Evolutionary conservation across 2,329 filamentous ascomycete species (phyloP).

Genomic region (Neocucurbitaria cava): DNA sequence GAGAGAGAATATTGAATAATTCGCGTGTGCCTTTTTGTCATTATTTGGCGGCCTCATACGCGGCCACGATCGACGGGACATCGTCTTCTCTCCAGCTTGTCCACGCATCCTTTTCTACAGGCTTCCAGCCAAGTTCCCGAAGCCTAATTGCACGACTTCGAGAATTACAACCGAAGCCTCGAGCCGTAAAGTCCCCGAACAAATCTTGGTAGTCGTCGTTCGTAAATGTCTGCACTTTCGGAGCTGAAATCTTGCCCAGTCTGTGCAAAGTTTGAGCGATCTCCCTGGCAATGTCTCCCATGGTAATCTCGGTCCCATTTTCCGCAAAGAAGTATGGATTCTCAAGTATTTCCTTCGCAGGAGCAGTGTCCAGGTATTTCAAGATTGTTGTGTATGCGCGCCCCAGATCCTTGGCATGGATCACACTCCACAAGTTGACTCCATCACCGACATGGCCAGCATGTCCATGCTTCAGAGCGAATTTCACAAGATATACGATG

Average conservation of each 20-base stretch:
- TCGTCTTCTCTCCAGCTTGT: conserved; percentile 54
- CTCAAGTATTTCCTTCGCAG: conserved; percentile 37
- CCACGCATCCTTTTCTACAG: conserved; percentile 39
- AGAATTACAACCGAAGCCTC: conserved; percentile 53
- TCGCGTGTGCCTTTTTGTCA: no score
- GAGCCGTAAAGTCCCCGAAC: conserved; percentile 45
- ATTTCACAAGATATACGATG: conserved; percentile 55
- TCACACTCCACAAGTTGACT: conserved; percentile 48
- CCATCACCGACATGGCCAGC: conserved; percentile 55
- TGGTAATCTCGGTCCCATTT: conserved; percentile 53
- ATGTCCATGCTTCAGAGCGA: conserved; percentile 57
- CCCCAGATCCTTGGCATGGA: conserved; percentile 59
- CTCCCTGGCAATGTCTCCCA: conserved; percentile 49
- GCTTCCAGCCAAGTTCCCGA: conserved; percentile 54
- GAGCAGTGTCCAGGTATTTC: conserved; percentile 50
- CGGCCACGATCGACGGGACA: conserved; percentile 45
- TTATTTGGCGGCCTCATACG: background rate
- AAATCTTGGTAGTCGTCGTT: conserved; percentile 50
- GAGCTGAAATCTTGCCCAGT: conserved; percentile 48
- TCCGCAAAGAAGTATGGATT: conserved; percentile 61
- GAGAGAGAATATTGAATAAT: no score
- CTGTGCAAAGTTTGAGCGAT: conserved; percentile 50
- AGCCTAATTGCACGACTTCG: conserved; percentile 53
- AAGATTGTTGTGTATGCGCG: conserved; percentile 54
- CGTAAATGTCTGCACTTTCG: conserved; percentile 46